Percentiles rank a stretch among this genome's conserved stretches.
Evolutionary conservation across 1,284 basidiomycete species (phyloP).

Genomic region (Apiotrichum sp.): DNA sequence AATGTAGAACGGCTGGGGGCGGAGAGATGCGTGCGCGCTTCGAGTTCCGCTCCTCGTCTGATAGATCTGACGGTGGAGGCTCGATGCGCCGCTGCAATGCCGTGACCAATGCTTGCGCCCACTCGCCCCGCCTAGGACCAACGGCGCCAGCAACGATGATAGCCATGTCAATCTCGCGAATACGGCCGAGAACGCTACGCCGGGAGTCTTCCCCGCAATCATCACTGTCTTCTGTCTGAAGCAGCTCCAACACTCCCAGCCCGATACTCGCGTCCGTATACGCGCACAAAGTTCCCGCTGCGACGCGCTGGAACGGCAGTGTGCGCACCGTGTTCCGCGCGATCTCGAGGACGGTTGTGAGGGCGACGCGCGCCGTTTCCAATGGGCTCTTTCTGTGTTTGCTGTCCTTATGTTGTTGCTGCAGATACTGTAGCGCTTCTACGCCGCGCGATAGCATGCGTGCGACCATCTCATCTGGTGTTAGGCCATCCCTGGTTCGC

Average conservation of each 20-base stretch:
- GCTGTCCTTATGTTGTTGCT: too few species aligned
- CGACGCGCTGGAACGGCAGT: constrained; percentile 46
- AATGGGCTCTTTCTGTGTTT: too few species aligned
- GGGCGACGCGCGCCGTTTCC: constrained; percentile 19
- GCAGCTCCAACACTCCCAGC: constrained; percentile 17
- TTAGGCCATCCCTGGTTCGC: constrained; percentile 37
- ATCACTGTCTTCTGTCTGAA: neutral
- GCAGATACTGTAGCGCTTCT: too few species aligned
- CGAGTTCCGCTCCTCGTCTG: too few species aligned
- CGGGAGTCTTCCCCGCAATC: neutral
- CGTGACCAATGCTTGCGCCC: constrained; percentile 58
- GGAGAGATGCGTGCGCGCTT: neutral
- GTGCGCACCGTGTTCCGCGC: constrained; percentile 47
- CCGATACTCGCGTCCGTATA: constrained; percentile 49
- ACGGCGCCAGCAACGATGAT: constrained; percentile 78
- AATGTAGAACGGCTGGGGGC: neutral
- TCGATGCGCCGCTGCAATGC: constrained; percentile 10
- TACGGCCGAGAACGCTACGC: neutral
- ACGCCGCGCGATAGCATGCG: too few species aligned
- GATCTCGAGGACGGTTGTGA: constrained; percentile 34
- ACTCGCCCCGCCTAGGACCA: constrained; percentile 57
- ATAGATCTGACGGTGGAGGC: too few species aligned
- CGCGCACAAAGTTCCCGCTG: constrained; percentile 43
- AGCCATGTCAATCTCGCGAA: constrained; percentile 60
- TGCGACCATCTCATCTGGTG: too few species aligned